Conservation (phyloP, 805 yeast species). For the Hanseniaspora meyeri region DNA sequence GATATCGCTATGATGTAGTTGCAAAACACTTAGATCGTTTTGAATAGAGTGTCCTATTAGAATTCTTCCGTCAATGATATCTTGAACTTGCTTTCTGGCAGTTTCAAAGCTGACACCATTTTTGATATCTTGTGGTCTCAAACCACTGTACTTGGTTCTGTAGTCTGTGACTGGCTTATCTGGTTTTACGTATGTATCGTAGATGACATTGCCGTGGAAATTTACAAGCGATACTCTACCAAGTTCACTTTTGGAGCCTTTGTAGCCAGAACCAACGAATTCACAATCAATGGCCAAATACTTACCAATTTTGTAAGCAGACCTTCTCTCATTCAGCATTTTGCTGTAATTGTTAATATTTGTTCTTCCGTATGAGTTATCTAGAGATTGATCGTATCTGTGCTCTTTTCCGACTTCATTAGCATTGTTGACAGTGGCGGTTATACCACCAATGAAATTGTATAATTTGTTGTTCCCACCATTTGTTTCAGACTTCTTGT, state of each 20-base stretch:
- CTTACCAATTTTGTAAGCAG: conserved; percentile 43
- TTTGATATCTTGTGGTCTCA: conserved; percentile 55
- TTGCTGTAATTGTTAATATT: conserved; percentile 3
- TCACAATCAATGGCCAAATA: conserved; percentile 84
- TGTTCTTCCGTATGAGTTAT: conserved; percentile 3
- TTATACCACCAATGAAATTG: background rate
- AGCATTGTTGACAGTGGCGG: background rate
- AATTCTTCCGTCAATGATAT: conserved; percentile 41
- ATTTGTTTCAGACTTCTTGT: background rate
- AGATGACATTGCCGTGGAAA: conserved; percentile 56
- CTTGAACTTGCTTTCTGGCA: conserved; percentile 48
- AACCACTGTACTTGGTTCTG: conserved; percentile 89
- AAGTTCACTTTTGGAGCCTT: conserved; percentile 55
- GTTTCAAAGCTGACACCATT: conserved; percentile 53
- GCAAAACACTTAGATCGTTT: conserved; percentile 61
- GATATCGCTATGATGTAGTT: conserved; percentile 55
- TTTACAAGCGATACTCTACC: conserved; percentile 85
- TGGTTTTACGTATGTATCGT: conserved; percentile 70
- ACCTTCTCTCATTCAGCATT: background rate
- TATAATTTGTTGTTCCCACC: background rate
- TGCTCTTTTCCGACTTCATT: background rate
- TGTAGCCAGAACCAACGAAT: conserved; percentile 80
- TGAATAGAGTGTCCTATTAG: conserved; percentile 78
- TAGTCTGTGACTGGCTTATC: conserved; percentile 68
- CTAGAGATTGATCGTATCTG: background rate